Conservation (phyloP, 306 rosid genomes). For the Arachis stenosperma region DNA sequence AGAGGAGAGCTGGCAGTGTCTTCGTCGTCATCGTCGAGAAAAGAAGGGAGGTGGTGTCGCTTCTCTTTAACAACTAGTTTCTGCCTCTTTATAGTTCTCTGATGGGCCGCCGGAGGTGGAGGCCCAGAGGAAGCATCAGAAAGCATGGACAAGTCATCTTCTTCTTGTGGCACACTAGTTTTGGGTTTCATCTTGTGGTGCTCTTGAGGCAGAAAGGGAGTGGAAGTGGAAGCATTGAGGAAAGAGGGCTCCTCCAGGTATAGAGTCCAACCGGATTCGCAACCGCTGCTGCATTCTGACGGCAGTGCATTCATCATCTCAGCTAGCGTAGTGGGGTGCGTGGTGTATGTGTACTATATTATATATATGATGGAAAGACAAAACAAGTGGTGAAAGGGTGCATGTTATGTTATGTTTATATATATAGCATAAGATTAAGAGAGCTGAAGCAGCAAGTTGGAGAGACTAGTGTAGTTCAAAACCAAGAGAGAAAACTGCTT, state of each 20-base stretch:
- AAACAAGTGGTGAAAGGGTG: too few relatives aligned
- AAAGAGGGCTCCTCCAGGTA: constrained; percentile 83
- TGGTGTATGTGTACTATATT: too few relatives aligned
- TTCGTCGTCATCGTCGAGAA: constrained; percentile 91
- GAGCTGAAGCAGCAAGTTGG: too few relatives aligned
- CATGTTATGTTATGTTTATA: too few relatives aligned
- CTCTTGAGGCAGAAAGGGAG: too few relatives aligned
- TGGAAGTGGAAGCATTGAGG: constrained; percentile 40
- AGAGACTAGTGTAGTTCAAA: too few relatives aligned
- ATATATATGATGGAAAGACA: too few relatives aligned
- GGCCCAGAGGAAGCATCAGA: constrained; percentile 99
- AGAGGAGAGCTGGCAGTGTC: constrained; percentile 97
- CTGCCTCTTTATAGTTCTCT: constrained; percentile 59
- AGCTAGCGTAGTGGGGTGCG: too few relatives aligned
- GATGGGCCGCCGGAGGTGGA: constrained; percentile 48
- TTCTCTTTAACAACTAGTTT: constrained; percentile 43
- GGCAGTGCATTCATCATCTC: constrained; percentile 58
- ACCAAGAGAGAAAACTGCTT: too few relatives aligned
- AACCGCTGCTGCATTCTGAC: constrained; percentile 85
- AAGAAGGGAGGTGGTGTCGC: constrained; percentile 44
- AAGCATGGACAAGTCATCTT: constrained; percentile 77
- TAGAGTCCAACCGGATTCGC: constrained; percentile 99
- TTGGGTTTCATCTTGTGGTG: too few relatives aligned
- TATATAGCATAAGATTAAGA: too few relatives aligned
- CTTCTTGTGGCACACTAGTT: background rate